A percentile compares a stretch with the other conserved stretches of the same genome.
These are phyloP conservation scores for Dictyophora rubrovolvata DNA, from an alignment of 768 basidiomycete genomes.

Conservation along the genomic window DNA sequence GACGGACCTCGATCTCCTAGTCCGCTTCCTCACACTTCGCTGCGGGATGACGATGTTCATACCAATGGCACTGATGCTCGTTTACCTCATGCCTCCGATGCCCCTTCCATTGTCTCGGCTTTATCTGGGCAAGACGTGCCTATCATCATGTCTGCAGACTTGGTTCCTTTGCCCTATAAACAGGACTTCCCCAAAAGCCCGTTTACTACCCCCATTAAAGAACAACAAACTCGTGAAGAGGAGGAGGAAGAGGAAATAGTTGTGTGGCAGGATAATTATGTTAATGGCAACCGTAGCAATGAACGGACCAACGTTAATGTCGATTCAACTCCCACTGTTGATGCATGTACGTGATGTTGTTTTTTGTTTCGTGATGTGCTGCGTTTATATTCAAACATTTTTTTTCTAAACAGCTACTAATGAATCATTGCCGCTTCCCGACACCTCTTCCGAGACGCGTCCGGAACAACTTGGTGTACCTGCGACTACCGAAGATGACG, in stretches of 20 bases:
- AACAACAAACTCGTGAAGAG: slow-evolving; percentile 48
- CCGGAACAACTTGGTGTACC: background rate
- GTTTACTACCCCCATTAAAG: slow-evolving; percentile 61
- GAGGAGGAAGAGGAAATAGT: slow-evolving; percentile 46
- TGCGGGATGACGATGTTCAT: background rate
- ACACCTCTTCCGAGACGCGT: background rate
- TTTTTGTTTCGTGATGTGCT: background rate
- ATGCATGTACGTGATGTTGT: background rate
- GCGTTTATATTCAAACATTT: background rate
- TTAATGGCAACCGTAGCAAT: slow-evolving; percentile 17
- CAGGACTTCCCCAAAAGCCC: slow-evolving; percentile 65
- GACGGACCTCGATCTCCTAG: slow-evolving; percentile 14
- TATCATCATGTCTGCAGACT: slow-evolving; percentile 32
- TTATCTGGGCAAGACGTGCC: slow-evolving; percentile 29
- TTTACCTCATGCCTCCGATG: slow-evolving; percentile 41
- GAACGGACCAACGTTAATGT: slow-evolving; percentile 29
- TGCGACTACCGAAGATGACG: background rate
- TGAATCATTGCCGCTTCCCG: background rate
- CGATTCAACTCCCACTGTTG: background rate
- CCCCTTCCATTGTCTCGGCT: slow-evolving; percentile 30
- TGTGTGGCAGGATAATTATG: slow-evolving; percentile 25
- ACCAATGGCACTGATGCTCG: slow-evolving; percentile 17
- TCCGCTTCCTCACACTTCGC: background rate
- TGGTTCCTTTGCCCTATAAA: slow-evolving; percentile 35
- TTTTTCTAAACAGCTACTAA: background rate